These are phyloP conservation scores for Nemania sp. DNA, from an alignment of 2,329 filamentous ascomycete species.

Conservation along the genomic window DNA sequence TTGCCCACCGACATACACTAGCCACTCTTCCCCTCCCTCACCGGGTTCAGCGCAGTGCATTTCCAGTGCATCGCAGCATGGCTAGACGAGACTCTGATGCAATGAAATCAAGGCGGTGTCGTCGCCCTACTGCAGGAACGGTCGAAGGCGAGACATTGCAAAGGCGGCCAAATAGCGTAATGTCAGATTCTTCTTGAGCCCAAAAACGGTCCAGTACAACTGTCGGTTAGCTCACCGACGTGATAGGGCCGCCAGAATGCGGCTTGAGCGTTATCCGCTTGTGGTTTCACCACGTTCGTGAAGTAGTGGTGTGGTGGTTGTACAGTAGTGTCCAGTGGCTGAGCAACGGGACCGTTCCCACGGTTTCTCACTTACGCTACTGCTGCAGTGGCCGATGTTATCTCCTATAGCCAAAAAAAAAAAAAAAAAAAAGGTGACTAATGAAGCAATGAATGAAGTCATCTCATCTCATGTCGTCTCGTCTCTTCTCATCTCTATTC, in stretches of 20 bases:
- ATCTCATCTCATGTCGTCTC: not conserved
- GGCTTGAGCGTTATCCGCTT: constrained; percentile 33
- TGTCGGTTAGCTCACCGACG: constrained; percentile 30
- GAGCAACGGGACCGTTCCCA: constrained; percentile 16
- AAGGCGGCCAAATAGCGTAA: constrained; percentile 7
- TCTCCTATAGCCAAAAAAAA: not conserved
- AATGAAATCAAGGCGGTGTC: constrained; percentile 34
- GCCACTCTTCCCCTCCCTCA: not conserved
- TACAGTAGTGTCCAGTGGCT: constrained; percentile 25
- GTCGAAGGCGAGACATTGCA: constrained; percentile 43
- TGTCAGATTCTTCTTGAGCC: constrained; percentile 34
- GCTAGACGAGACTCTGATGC: constrained; percentile 32
- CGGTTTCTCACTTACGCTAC: constrained; percentile 11
- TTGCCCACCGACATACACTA: constrained; percentile 22
- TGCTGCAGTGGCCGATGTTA: not conserved
- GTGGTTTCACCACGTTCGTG: constrained; percentile 24
- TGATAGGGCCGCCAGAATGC: constrained; percentile 32
- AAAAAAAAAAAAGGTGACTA: constrained; percentile 20
- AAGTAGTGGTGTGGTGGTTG: not conserved
- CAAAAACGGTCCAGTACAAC: constrained; percentile 27
- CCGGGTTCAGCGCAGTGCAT: constrained; percentile 14
- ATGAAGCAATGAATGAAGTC: constrained; percentile 1
- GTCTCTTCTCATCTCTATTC: constrained; percentile 10
- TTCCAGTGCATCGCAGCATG: constrained; percentile 14
- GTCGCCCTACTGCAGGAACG: constrained; percentile 50